These are phyloP conservation scores for Entomortierella chlamydospora DNA, from an alignment of 192 early-diverging fungal genomes.

Conservation along the genomic window DNA sequence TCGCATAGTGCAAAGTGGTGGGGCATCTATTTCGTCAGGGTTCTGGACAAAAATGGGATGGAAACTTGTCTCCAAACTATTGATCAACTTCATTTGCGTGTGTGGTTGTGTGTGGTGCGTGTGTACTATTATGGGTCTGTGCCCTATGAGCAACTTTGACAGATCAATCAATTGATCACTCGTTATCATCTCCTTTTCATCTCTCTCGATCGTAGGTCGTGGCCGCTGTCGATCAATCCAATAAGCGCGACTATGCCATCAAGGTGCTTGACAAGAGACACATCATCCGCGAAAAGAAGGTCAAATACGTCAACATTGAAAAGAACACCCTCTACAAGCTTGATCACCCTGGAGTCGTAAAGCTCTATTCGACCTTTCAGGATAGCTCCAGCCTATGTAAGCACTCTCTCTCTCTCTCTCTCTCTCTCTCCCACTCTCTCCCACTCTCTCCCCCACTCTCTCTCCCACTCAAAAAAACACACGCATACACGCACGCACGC, in stretches of 20 bases:
- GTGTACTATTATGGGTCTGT: neutral
- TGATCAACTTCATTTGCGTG: too few relatives aligned
- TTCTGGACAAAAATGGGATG: too few relatives aligned
- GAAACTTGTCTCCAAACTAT: too few relatives aligned
- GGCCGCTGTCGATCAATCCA: slow-evolving; percentile 77
- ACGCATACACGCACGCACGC: too few relatives aligned
- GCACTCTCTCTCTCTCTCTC: too few relatives aligned
- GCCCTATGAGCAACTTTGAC: neutral
- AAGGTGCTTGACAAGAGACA: slow-evolving; percentile 91
- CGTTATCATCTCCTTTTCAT: neutral
- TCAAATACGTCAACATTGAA: slow-evolving; percentile 96
- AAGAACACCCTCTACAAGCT: slow-evolving; percentile 87
- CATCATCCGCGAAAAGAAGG: slow-evolving; percentile 96
- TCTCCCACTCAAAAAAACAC: too few relatives aligned
- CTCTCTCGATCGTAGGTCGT: slow-evolving; percentile 66
- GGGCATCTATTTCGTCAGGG: too few relatives aligned
- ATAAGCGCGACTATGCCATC: slow-evolving; percentile 82
- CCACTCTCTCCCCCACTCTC: too few relatives aligned
- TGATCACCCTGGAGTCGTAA: slow-evolving; percentile 91
- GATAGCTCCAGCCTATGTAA: slow-evolving; percentile 87
- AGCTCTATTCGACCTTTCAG: slow-evolving; percentile 96
- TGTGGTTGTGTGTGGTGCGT: too few relatives aligned
- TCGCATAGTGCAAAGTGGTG: too few relatives aligned
- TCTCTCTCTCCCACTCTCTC: too few relatives aligned
- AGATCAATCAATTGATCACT: neutral